Percentiles rank a stretch among this genome's conserved stretches.
Conservation (phyloP, 2,329 filamentous ascomycete species). For the Colletotrichum higginsianum region DNA sequence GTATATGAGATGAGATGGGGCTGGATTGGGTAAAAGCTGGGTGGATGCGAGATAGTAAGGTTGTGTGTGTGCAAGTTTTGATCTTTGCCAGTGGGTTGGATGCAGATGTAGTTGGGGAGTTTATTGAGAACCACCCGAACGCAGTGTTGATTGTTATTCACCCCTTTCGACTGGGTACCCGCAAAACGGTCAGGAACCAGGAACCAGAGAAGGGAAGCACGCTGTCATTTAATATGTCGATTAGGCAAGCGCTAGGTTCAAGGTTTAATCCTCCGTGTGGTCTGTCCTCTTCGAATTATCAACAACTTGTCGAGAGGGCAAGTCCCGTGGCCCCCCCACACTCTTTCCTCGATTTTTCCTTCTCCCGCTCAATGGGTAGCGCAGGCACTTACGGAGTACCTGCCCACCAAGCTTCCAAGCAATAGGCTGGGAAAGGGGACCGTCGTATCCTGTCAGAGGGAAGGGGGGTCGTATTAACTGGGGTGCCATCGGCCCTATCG, state of each 20-base stretch:
- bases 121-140: neutral
- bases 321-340: conserved; percentile 18
- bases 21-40: conserved; percentile 4
- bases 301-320: conserved; percentile 11
- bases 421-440: neutral
- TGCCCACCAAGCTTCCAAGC: neutral
- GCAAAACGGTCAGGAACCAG: conserved; percentile 9
- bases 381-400: too few relatives aligned
- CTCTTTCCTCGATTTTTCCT: conserved; percentile 17
- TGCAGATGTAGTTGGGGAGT: neutral
- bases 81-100: neutral
- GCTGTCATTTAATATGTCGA: neutral
- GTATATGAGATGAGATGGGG: conserved; percentile 28
- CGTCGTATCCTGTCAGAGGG: neutral
- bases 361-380: neutral
- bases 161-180: neutral
- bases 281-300: neutral
- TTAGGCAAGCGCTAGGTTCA: neutral
- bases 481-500: conserved; percentile 40
- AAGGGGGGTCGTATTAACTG: conserved; percentile 36
- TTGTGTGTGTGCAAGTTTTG: neutral
- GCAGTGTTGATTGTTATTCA: neutral
- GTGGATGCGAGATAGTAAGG: neutral
- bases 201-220: neutral
- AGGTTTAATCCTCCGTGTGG: neutral